Evolutionary conservation across 2,329 filamentous ascomycete genomes (phyloP).

Genomic region (Cyanodermella asteris): DNA sequence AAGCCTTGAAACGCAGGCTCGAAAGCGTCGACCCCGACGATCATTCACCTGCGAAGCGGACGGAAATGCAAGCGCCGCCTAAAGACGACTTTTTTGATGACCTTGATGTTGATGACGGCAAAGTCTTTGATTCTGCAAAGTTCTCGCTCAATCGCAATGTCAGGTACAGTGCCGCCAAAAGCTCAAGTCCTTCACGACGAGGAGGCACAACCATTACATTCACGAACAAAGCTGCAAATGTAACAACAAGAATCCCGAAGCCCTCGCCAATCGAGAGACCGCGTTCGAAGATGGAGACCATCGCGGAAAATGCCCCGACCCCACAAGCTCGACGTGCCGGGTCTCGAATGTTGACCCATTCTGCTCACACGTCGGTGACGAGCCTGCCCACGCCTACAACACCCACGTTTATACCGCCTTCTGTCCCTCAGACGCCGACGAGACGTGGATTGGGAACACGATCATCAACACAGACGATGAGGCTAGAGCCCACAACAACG

Average conservation of each 20-base stretch:
- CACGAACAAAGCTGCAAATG: constrained; percentile 44
- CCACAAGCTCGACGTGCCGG: constrained; percentile 39
- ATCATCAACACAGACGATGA: constrained; percentile 15
- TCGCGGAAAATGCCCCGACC: constrained; percentile 65
- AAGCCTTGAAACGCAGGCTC: constrained; percentile 53
- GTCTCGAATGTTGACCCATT: constrained; percentile 43
- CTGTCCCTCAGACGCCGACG: constrained; percentile 36
- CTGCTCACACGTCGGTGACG: constrained; percentile 44
- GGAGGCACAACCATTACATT: constrained; percentile 76
- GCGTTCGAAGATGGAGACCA: constrained; percentile 64
- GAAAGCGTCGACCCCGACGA: constrained; percentile 21
- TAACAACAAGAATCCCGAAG: constrained; percentile 54
- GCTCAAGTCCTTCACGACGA: constrained; percentile 45
- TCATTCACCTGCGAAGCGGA: constrained; percentile 14
- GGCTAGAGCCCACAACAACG: constrained; percentile 28
- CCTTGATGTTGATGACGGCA: constrained; percentile 67
- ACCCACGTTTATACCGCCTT: constrained; percentile 27
- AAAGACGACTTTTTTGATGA: constrained; percentile 65
- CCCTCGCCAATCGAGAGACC: constrained; percentile 47
- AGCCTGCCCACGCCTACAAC: constrained; percentile 40
- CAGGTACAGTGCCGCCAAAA: constrained; percentile 54
- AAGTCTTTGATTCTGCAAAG: constrained; percentile 61
- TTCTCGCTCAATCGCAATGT: constrained; percentile 78
- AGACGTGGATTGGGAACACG: constrained; percentile 33
- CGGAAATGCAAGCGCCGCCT: constrained; percentile 14